Base-by-base conservation (phyloP, 139 green algal genomes). In the Chlorella sp. region DNA sequence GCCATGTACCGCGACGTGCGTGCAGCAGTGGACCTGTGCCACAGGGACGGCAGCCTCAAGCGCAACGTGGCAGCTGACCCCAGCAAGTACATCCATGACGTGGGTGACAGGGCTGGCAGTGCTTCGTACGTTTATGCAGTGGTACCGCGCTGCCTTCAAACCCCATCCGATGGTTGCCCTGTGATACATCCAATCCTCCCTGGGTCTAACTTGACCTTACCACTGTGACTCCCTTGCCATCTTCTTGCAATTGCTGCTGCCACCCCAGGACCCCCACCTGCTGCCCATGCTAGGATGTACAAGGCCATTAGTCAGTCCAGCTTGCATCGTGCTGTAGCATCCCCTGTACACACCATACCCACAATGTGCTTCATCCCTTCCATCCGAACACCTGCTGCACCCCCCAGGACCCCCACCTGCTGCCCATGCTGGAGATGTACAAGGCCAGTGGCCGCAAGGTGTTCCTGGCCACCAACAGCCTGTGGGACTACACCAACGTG, bases 401-500 rank as follows among this genome's bases (percentile, higher is more conserved):
- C n/a, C n/a, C n/a, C n/a, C 74, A 79, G 74, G 74, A 79, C 31
- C 74, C 74, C 1, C 66, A 74, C 35, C 75, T 74, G 51, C 62
- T 14, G 31, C 31, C 77, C 29, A 35, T 82, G 32, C 78, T 88
- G 71, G 89, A 96, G 49, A 74, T 60, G 24, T 74, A 95, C 65
- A 79, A 87, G 2, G 35, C 62, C 14, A 80, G 66, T 29, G 92
- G 92, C 0, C 81, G 87, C n/a, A 80, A 85, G 67, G 69, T 95
- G 63, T 99, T 98, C 81, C 78, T 99, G 55, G 91, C 93, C 67
- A 99, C 94, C 74, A 99, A 99, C 88, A 88, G 31, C 33, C 77
- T 98, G 77, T 97, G 90, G 89, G 94, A 98, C 87, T 98, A 97
- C 91, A 97, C 94, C 20, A 85, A 96, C 73, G 90, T 99, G n/a